phyloP scores from a whole-genome alignment of 2,329 filamentous ascomycete genomes.

The Nothomitra cinnamomea region DNA sequence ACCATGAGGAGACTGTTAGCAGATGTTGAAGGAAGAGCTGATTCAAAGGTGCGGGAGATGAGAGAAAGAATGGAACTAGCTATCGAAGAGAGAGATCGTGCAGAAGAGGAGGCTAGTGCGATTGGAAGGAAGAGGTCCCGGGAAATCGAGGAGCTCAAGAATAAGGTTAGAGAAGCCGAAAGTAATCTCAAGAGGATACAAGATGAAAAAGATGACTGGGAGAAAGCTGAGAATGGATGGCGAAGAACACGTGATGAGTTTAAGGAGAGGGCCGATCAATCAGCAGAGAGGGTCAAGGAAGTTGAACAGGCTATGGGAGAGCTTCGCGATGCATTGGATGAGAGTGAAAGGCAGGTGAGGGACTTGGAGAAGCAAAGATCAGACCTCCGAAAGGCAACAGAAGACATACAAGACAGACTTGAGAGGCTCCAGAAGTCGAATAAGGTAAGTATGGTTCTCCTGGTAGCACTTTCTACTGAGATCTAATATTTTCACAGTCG shows the following conservation, averaged over 20 bases:
- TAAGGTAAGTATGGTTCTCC: conserved; percentile 23
- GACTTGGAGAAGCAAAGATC: conserved; percentile 70
- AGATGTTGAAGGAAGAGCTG: conserved; percentile 71
- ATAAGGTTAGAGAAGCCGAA: conserved; percentile 66
- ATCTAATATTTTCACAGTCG: conserved; percentile 16
- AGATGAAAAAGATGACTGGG: conserved; percentile 64
- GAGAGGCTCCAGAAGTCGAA: conserved; percentile 62
- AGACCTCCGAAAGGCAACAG: conserved; percentile 57
- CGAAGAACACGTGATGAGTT: conserved; percentile 57
- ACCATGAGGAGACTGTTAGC: conserved; percentile 82
- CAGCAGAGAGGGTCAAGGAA: conserved; percentile 57
- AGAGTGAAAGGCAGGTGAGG: conserved; percentile 66
- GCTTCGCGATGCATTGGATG: conserved; percentile 65
- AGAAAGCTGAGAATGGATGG: conserved; percentile 57
- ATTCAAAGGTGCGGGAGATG: conserved; percentile 73
- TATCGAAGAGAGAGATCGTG: conserved; percentile 81
- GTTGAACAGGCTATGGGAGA: conserved; percentile 60
- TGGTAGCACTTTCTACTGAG: background rate
- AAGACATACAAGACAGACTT: conserved; percentile 59
- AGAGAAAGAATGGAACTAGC: conserved; percentile 74
- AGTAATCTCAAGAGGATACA: conserved; percentile 52
- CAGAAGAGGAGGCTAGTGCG: conserved; percentile 76
- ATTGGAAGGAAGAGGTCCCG: conserved; percentile 58
- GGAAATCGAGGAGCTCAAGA: conserved; percentile 74
- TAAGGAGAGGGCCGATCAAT: conserved; percentile 50